phyloP scores from a whole-genome alignment of 177 flowering plant species.

The Viscum album region DNA sequence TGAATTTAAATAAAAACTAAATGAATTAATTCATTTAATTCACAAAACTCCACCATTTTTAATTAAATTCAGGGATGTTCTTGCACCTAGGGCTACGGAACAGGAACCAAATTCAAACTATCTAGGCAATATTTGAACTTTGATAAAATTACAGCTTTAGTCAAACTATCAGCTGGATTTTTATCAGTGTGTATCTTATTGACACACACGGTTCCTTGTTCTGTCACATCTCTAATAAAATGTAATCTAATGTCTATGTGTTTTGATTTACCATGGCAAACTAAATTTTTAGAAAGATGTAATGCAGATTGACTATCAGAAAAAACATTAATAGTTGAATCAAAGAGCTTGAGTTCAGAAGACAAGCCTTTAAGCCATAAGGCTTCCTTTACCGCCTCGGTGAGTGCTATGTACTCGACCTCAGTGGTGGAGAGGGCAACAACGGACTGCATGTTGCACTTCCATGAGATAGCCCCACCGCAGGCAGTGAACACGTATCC shows the following conservation, averaged over 20 bases:
- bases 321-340: not conserved
- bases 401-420: not conserved
- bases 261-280: not conserved
- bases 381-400: not conserved
- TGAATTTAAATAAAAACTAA: no score
- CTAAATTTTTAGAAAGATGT: not conserved
- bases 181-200: not conserved
- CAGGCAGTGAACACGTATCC: not conserved
- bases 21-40: no score
- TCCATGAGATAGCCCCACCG: not conserved
- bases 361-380: no score
- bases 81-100: no score
- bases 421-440: not conserved
- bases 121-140: not conserved
- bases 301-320: not conserved
- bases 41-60: no score
- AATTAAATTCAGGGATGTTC: no score
- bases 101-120: no score
- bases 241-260: not conserved
- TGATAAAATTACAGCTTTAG: not conserved
- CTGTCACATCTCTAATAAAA: not conserved
- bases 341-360: no score
- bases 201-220: not conserved
- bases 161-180: not conserved
- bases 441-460: not conserved